Conservation (phyloP, 176 grass and related monocot genomes). For the Musa troglodytarum region DNA sequence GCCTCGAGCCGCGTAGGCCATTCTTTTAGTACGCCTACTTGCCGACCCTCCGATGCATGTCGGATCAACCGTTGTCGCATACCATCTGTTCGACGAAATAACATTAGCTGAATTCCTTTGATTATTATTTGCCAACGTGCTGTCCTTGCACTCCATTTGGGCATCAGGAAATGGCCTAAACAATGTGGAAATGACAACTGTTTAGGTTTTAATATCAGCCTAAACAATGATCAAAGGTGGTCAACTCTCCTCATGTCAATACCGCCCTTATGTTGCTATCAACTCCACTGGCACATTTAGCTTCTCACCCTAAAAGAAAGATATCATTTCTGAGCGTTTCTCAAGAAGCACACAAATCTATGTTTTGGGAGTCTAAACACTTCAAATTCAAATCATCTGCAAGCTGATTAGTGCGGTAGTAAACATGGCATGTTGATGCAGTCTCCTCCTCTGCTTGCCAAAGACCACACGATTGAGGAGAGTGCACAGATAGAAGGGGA, state of each 20-base stretch:
- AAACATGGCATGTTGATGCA: not conserved
- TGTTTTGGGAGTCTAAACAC: not conserved
- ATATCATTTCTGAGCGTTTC: no score
- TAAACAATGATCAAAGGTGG: not conserved
- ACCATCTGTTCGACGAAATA: no score
- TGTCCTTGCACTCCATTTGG: not conserved
- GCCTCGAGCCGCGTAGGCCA: not conserved
- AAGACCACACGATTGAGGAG: not conserved
- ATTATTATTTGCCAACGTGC: not conserved
- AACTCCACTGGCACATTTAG: not conserved
- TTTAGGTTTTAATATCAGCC: not conserved
- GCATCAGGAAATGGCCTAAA: not conserved
- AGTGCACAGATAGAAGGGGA: no score
- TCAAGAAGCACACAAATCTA: no score
- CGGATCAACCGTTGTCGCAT: not conserved
- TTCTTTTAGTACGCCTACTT: not conserved
- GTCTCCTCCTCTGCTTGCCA: not conserved
- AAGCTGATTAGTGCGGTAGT: not conserved
- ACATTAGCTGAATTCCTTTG: not conserved
- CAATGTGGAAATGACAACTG: not conserved
- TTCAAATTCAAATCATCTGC: not conserved
- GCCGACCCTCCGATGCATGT: not conserved
- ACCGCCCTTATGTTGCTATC: not conserved
- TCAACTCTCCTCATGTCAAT: conserved; percentile 1
- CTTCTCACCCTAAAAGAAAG: no score